A percentile compares a stretch with the other conserved stretches of the same genome.
phyloP scores from a whole-genome alignment of 768 basidiomycete genomes.

The Lactarius sp. region DNA sequence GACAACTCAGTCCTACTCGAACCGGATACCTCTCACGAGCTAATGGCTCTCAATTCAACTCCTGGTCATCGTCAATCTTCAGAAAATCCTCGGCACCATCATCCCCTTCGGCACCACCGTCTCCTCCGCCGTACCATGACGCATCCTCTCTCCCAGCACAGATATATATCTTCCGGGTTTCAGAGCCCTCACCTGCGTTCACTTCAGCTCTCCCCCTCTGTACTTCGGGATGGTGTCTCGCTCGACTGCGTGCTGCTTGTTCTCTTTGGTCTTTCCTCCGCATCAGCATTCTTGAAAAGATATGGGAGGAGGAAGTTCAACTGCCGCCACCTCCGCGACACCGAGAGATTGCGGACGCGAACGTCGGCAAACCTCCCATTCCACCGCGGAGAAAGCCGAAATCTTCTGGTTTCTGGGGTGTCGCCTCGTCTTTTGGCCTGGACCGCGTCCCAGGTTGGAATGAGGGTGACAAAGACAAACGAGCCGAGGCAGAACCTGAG shows the following conservation, averaged over 20 bases:
- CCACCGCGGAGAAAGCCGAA: constrained; percentile 50
- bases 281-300: constrained; percentile 71
- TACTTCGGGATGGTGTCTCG: constrained; percentile 78
- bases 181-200: constrained; percentile 31
- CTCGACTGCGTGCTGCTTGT: constrained; percentile 80
- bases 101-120: constrained; percentile 34
- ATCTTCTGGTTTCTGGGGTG: constrained; percentile 53
- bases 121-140: constrained; percentile 32
- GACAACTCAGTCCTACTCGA: constrained; percentile 34
- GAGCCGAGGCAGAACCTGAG: constrained; percentile 30
- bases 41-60: constrained; percentile 33
- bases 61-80: constrained; percentile 57
- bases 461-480: constrained; percentile 40
- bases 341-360: constrained; percentile 15
- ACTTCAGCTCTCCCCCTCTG: constrained; percentile 55
- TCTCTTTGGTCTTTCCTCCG: constrained; percentile 87
- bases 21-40: constrained; percentile 29
- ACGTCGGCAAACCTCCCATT: constrained; percentile 49
- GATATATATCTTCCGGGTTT: constrained; percentile 67
- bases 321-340: constrained; percentile 34
- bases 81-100: constrained; percentile 41
- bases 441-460: constrained; percentile 47
- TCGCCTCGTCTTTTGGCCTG: constrained; percentile 55
- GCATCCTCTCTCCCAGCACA: constrained; percentile 36
- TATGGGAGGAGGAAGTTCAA: constrained; percentile 79